Conservation (phyloP, 805 yeast species). For the Candida jianshihensis region DNA sequence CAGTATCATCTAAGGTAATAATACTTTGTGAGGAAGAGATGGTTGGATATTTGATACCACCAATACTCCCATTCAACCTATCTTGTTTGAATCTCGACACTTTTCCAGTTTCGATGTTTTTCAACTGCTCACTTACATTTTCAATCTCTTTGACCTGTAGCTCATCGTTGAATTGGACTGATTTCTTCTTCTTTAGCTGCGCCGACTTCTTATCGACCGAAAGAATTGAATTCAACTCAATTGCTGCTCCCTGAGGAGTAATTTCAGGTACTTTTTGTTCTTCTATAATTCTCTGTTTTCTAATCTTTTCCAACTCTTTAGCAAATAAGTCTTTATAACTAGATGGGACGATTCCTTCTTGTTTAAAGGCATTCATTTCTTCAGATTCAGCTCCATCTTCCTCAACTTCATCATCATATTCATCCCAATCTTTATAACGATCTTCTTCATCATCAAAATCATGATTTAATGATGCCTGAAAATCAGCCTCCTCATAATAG, state of each 20-base stretch:
- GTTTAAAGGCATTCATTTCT: background rate
- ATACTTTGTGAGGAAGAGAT: no score
- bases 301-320: conserved; percentile 15
- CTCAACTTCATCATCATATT: conserved; percentile 3
- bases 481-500: conserved; percentile 34
- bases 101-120: conserved; percentile 18
- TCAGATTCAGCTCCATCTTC: conserved; percentile 3
- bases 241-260: no score
- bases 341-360: conserved; percentile 14
- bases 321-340: conserved; percentile 15
- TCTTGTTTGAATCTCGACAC: conserved; percentile 18
- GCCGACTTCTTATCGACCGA: background rate
- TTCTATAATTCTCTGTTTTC: conserved; percentile 14
- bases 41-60: background rate
- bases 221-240: no score
- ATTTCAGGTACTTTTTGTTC: conserved; percentile 7
- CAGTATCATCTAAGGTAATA: no score
- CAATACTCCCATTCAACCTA: conserved; percentile 1
- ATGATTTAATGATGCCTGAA: conserved; percentile 19
- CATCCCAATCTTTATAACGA: conserved; percentile 18
- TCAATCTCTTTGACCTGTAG: conserved; percentile 56
- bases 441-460: conserved; percentile 20
- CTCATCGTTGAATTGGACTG: conserved; percentile 45
- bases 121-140: conserved; percentile 44
- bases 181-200: conserved; percentile 26